Conservation (phyloP, 208 protist genomes). For the Sergeia podlipaevii region DNA sequence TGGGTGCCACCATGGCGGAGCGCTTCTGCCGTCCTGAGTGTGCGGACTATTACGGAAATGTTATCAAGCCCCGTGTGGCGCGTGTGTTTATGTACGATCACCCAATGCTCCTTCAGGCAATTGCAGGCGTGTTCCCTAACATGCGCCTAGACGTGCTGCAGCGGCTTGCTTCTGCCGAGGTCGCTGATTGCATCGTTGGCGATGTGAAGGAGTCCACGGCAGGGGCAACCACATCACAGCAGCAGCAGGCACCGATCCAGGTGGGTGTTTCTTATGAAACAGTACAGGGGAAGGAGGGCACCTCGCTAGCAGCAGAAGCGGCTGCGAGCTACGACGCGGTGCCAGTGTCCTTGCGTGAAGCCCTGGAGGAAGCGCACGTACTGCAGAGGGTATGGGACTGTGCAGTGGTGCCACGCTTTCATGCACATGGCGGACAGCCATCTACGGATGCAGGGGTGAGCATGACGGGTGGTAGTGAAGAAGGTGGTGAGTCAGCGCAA, state of each 20-base stretch:
- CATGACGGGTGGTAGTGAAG: neutral
- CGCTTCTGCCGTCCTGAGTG: constrained; percentile 72
- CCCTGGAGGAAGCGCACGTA: constrained; percentile 29
- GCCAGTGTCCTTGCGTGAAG: constrained; percentile 9
- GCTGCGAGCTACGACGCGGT: neutral
- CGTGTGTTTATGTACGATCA: constrained; percentile 30
- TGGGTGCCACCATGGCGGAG: constrained; percentile 26
- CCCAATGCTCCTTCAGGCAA: constrained; percentile 23
- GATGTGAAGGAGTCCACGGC: constrained; percentile 3
- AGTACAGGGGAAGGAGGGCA: neutral
- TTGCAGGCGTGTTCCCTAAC: constrained; percentile 64
- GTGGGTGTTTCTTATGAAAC: constrained; percentile 2
- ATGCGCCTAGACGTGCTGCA: constrained; percentile 40
- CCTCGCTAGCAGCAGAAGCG: neutral
- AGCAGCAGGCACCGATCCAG: constrained; percentile 7
- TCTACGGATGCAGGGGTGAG: neutral
- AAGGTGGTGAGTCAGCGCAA: neutral
- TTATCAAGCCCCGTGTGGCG: constrained; percentile 19
- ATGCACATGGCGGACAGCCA: neutral
- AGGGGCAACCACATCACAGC: neutral
- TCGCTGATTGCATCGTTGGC: neutral
- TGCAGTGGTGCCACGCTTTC: neutral
- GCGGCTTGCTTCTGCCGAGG: constrained; percentile 48
- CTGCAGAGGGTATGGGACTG: constrained; percentile 34
- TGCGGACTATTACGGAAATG: constrained; percentile 28